Percentiles rank a stretch among this genome's conserved stretches.
Conservation (phyloP, 345 rosid genomes). For the Salix caprea region DNA sequence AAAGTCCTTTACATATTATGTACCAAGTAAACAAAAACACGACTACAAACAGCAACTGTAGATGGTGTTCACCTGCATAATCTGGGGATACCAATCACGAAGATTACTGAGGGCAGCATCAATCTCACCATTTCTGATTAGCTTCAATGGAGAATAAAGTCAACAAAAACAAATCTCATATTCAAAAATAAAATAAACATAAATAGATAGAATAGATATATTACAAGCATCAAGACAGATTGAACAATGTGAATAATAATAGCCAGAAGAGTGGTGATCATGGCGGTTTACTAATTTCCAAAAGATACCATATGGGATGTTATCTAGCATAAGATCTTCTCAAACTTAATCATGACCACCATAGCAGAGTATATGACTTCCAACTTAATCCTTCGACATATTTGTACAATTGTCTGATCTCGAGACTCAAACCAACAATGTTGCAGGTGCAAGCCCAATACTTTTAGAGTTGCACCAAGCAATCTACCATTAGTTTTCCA, state of each 20-base stretch:
- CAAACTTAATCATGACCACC: too few species aligned
- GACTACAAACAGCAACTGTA: background rate
- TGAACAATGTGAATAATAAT: too few species aligned
- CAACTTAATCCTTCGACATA: too few species aligned
- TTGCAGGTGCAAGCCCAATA: too few species aligned
- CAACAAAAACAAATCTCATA: conserved; percentile 11
- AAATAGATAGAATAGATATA: background rate
- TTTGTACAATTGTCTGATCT: too few species aligned
- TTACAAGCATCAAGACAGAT: background rate
- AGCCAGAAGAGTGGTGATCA: background rate
- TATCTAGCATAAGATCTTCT: too few species aligned
- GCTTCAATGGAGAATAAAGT: conserved; percentile 41
- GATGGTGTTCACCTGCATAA: conserved; percentile 55
- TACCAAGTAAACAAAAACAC: background rate
- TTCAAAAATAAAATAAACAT: background rate
- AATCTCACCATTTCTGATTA: conserved; percentile 76
- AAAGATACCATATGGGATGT: too few species aligned
- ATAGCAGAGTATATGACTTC: too few species aligned
- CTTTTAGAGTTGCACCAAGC: too few species aligned
- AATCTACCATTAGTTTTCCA: too few species aligned
- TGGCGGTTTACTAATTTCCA: background rate
- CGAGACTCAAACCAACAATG: too few species aligned
- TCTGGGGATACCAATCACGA: conserved; percentile 75
- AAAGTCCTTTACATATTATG: background rate
- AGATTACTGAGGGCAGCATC: conserved; percentile 63